Base-by-base conservation (phyloP, 441 rosid species). In the Gossypium gossypioides region DNA sequence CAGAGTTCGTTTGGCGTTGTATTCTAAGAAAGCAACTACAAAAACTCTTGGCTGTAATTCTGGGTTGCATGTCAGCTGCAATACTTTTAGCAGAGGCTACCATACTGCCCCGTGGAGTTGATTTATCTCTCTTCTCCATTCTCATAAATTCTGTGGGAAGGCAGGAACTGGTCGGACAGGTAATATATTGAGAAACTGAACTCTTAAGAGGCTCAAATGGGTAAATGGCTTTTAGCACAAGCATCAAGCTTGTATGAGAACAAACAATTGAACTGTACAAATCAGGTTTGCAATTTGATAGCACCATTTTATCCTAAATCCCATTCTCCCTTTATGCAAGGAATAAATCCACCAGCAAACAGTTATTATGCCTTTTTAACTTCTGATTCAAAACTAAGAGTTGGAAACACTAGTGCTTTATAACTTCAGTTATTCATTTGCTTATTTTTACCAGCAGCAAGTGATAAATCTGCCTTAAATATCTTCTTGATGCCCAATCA, bases 41-140 rank as follows among this genome's bases (percentile, higher is more conserved):
- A 73, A 89, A 84, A 85, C 75, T 84, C 67, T 83, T 82, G 59
- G 94, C 96, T 61, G 78, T 91, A 42, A 51, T 85, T 57, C 81
- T 89, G 64, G 88, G 90, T 50, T 79, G 83, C 44, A 89, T 91
- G 88, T 87, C 96, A 42, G 91, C 79, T 62, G 94, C 96, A 67
- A 86, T 89, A 84, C 91, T 91, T 75, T 81, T 91, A 68, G 96
- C 96, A 58, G 96, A 91, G 86, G 92, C 92, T 32, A 91, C 91
- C 64, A 80, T 91, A 56, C 80, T 91, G 55, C 86, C 86, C 6
- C 76, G 73, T 59, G 85, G 86, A 29, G 83, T 91, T 76, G 83
- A 89, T 81, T 89, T 89, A 4, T 91, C 96, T 59, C 92, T 91
- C 56, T 84, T 89, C 78, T 91, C 94, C 18, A 79, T 91, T 72